Evolutionary conservation across 1,139 yeast genomes (phyloP).

Genomic region (Citeromyces hawaiiensis): DNA sequence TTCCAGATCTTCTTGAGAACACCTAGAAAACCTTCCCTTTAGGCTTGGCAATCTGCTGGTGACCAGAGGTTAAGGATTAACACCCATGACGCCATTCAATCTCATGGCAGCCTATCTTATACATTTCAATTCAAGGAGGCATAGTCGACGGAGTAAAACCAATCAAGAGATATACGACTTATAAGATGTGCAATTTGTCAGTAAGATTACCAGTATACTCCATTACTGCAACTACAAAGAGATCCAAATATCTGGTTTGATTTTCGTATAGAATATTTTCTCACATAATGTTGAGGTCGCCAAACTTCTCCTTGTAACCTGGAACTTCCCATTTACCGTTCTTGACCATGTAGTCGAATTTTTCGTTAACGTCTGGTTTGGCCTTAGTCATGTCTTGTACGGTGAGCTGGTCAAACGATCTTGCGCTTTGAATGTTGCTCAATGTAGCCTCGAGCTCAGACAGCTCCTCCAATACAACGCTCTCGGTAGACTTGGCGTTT

Average conservation of each 20-base stretch:
- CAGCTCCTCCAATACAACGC: slow-evolving; percentile 77
- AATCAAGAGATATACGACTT: too few species aligned
- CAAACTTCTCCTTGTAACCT: slow-evolving; percentile 95
- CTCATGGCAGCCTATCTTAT: too few species aligned
- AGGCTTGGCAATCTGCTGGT: too few species aligned
- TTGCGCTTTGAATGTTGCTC: slow-evolving; percentile 87
- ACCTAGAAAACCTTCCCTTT: too few species aligned
- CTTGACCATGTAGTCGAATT: slow-evolving; percentile 90
- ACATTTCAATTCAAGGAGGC: too few species aligned
- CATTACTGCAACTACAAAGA: not conserved
- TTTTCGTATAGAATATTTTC: slow-evolving; percentile 4
- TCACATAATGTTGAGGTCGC: slow-evolving; percentile 90
- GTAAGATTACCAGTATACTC: too few species aligned
- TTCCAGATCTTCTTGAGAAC: too few species aligned
- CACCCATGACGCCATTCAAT: too few species aligned
- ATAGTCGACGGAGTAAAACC: too few species aligned
- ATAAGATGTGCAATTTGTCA: too few species aligned
- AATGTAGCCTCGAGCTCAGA: slow-evolving; percentile 77
- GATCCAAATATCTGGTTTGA: not conserved
- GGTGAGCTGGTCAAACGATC: slow-evolving; percentile 95
- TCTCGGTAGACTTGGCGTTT: slow-evolving; percentile 90
- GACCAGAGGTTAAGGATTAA: too few species aligned
- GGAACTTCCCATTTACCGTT: slow-evolving; percentile 98
- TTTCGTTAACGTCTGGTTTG: slow-evolving; percentile 93
- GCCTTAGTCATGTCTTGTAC: slow-evolving; percentile 92